Conservation (phyloP, 371 early-diverging fungal species). For the Mortierella sp. region DNA sequence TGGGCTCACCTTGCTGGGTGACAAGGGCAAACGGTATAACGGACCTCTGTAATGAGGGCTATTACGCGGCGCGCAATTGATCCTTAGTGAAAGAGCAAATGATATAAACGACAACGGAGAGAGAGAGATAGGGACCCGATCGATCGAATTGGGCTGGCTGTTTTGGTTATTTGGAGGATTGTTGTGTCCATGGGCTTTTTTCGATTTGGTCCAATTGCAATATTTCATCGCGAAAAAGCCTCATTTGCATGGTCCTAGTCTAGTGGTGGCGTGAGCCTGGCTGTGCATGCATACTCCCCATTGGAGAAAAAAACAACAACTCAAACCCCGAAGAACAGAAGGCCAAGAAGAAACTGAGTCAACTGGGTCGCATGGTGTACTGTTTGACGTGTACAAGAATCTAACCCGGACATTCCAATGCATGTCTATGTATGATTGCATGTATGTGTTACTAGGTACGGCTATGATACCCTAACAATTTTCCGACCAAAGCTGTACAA, state of each 20-base stretch:
- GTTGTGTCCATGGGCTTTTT: neutral
- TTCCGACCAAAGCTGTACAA: slow-evolving; percentile 44
- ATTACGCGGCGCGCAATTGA: too few relatives aligned
- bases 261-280: neutral
- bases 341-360: neutral
- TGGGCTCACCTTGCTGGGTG: too few relatives aligned
- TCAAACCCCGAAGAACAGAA: neutral
- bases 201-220: neutral
- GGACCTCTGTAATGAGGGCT: too few relatives aligned
- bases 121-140: neutral
- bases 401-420: neutral
- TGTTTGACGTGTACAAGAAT: too few relatives aligned
- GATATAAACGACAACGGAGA: neutral
- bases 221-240: neutral
- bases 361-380: neutral
- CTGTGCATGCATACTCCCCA: neutral
- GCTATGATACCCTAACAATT: slow-evolving; percentile 40
- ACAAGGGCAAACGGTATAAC: too few relatives aligned
- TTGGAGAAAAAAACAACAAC: neutral
- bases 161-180: neutral
- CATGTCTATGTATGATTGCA: neutral
- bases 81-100: too few relatives aligned
- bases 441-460: slow-evolving; percentile 28
- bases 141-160: neutral
- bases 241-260: neutral